phyloP scores from a whole-genome alignment of 2,329 filamentous ascomycete genomes.

The Cercospora beticola region DNA sequence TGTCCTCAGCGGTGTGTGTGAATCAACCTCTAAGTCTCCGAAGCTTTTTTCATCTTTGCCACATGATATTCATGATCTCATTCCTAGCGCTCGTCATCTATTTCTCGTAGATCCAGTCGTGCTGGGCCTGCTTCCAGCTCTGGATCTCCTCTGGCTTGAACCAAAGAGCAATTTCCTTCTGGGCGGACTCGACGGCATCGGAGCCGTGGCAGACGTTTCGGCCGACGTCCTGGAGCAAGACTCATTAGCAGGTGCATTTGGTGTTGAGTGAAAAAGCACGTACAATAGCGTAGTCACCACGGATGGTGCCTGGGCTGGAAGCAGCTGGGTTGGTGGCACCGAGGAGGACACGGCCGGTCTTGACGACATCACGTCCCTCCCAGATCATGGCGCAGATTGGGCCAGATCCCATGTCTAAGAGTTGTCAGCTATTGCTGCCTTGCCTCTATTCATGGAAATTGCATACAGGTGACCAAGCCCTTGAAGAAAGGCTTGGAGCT shows the following conservation, averaged over 20 bases:
- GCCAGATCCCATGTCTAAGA: constrained; percentile 83
- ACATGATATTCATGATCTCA: constrained; percentile 4
- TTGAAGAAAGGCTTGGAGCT: constrained; percentile 94
- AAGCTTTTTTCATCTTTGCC: background rate
- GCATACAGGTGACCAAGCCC: constrained; percentile 85
- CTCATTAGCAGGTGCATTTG: background rate
- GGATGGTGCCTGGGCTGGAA: constrained; percentile 95
- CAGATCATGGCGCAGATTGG: constrained; percentile 99
- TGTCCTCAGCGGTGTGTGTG: background rate
- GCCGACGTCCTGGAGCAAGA: constrained; percentile 64
- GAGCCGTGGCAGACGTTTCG: constrained; percentile 99
- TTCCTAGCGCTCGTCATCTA: constrained; percentile 29
- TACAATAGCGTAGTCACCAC: constrained; percentile 82
- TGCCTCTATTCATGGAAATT: background rate
- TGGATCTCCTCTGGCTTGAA: constrained; percentile 87
- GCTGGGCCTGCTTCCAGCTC: constrained; percentile 78
- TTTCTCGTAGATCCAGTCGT: constrained; percentile 99
- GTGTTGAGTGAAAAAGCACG: constrained; percentile 11
- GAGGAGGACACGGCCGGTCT: constrained; percentile 94
- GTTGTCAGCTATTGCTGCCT: constrained; percentile 26
- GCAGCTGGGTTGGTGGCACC: constrained; percentile 98
- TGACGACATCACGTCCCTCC: constrained; percentile 98
- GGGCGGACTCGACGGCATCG: constrained; percentile 95
- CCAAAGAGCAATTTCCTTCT: constrained; percentile 99
- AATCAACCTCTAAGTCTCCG: background rate